Conservation (phyloP, 108 stramenopile species). For the Aurantiochytrium sp. region DNA sequence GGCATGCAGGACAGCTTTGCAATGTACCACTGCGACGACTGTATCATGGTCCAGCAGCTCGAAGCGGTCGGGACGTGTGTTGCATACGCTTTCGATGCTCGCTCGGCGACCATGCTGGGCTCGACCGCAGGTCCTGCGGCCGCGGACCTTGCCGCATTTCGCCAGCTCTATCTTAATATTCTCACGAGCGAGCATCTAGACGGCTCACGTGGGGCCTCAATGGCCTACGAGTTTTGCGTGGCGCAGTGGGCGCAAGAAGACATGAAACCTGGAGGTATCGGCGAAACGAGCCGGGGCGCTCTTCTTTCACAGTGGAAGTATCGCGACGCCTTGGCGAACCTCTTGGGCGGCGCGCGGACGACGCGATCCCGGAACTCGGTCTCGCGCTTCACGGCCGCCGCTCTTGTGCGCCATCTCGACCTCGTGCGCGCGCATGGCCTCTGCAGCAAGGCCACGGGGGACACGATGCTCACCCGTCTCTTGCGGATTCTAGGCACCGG, state of each 20-base stretch:
- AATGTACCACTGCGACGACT: not conserved
- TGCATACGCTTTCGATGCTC: not conserved
- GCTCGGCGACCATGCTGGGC: too few relatives aligned
- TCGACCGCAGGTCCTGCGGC: not conserved
- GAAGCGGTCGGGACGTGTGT: not conserved
- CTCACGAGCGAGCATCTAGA: not conserved
- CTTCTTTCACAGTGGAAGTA: not conserved
- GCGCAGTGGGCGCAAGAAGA: not conserved
- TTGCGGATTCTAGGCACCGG: not conserved
- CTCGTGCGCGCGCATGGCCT: not conserved
- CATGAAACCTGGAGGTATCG: not conserved
- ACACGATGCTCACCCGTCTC: not conserved
- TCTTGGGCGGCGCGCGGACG: not conserved
- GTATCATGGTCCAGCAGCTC: not conserved
- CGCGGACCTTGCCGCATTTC: not conserved
- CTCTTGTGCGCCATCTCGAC: not conserved
- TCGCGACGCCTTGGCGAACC: not conserved
- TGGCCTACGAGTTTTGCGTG: slow-evolving; percentile 5
- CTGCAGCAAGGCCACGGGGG: not conserved
- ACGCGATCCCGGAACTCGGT: not conserved
- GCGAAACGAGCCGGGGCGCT: not conserved
- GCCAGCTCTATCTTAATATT: not conserved
- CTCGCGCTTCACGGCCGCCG: not conserved
- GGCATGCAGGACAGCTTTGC: not conserved
- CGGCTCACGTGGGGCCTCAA: not conserved